Evolutionary conservation across 2,329 filamentous ascomycete species (phyloP).

Genomic region (Fusarium papillatum): DNA sequence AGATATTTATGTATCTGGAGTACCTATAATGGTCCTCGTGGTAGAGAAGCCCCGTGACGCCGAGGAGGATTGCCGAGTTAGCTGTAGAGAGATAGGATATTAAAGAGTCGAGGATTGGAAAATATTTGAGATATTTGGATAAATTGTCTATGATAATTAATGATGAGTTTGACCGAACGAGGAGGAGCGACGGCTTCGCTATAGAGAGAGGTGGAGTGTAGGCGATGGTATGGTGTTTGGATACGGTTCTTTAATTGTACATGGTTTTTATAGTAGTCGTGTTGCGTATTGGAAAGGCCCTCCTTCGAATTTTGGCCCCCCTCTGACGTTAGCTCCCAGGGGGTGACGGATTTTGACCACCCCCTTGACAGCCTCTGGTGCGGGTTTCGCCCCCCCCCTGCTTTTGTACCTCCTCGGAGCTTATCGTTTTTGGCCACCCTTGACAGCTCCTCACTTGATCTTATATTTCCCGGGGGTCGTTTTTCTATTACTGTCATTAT

Average conservation of each 20-base stretch:
- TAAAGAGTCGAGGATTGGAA: neutral
- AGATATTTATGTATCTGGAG: neutral
- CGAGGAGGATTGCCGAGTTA: neutral
- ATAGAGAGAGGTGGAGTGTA: neutral
- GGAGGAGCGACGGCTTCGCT: neutral
- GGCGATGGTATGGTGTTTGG: neutral
- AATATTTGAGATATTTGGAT: neutral
- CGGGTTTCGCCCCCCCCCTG: neutral
- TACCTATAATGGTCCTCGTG: neutral
- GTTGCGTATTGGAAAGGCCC: neutral
- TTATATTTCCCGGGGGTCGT: no score
- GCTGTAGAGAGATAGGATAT: neutral
- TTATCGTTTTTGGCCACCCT: no score
- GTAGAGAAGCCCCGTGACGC: neutral
- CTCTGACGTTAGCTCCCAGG: neutral
- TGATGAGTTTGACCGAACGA: neutral
- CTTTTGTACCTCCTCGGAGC: no score
- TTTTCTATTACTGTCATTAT: neutral
- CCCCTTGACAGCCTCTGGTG: neutral
- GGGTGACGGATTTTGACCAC: neutral
- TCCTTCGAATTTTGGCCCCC: neutral
- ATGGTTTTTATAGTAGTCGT: neutral
- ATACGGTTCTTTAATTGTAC: neutral
- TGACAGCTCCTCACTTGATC: no score
- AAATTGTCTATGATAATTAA: neutral